Evolutionary conservation across 306 rosid genomes (phyloP).

Genomic region (Hippophae gyantsensis): DNA sequence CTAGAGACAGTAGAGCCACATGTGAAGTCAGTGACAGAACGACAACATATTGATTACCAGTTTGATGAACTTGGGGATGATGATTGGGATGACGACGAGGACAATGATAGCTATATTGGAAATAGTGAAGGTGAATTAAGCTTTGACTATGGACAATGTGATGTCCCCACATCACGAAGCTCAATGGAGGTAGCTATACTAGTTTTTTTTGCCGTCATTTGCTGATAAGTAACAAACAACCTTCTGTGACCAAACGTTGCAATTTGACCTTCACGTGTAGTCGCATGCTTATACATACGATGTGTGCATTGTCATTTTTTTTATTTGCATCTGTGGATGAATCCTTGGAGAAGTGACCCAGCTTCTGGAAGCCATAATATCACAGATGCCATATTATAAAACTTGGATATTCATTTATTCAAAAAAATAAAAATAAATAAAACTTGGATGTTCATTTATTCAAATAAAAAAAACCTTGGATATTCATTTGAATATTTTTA

Average conservation of each 20-base stretch:
- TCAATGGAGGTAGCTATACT: conserved; percentile 53
- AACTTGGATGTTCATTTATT: too few species aligned
- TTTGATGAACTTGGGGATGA: conserved; percentile 79
- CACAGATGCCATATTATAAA: too few species aligned
- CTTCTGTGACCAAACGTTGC: neutral
- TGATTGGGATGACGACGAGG: conserved; percentile 42
- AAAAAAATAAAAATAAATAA: too few species aligned
- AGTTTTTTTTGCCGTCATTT: conserved; percentile 8
- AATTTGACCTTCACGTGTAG: neutral
- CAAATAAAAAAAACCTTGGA: too few species aligned
- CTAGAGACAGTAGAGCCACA: conserved; percentile 85
- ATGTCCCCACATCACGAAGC: conserved; percentile 44
- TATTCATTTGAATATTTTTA: too few species aligned
- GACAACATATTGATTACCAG: conserved; percentile 88
- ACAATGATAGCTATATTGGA: conserved; percentile 35
- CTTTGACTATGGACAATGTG: conserved; percentile 62
- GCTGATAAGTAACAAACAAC: conserved; percentile 4
- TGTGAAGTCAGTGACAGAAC: conserved; percentile 72
- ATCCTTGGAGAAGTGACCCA: too few species aligned
- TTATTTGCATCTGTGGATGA: too few species aligned
- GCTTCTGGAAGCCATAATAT: too few species aligned
- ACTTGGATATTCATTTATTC: too few species aligned
- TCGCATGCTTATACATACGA: neutral
- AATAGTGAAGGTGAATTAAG: conserved; percentile 83
- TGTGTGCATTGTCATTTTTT: too few species aligned